phyloP scores from a whole-genome alignment of 208 protist species.

The Leishmania tarentolae region DNA sequence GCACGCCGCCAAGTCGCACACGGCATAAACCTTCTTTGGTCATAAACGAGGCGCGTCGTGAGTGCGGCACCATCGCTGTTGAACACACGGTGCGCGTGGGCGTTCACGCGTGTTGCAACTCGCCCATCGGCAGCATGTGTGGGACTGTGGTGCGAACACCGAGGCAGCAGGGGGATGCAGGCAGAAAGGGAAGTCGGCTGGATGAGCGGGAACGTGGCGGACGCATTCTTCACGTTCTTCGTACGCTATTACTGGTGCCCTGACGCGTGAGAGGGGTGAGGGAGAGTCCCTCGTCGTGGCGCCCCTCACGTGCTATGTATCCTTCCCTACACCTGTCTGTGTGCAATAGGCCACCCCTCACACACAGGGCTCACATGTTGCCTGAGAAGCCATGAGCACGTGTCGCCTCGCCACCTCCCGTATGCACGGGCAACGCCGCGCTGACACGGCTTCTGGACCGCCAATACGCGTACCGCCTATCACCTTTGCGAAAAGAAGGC shows the following conservation, averaged over 20 bases:
- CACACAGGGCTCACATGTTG: neutral
- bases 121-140: neutral
- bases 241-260: neutral
- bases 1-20: neutral
- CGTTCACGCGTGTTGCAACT: neutral
- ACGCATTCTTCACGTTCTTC: neutral
- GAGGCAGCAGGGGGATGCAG: neutral
- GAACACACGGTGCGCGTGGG: neutral
- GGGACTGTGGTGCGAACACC: neutral
- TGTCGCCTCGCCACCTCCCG: neutral
- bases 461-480: neutral
- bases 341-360: neutral
- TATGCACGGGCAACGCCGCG: neutral
- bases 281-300: neutral
- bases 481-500: neutral
- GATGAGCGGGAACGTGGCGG: neutral
- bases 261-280: neutral
- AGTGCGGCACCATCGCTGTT: neutral
- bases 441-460: neutral
- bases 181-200: neutral
- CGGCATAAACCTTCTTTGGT: neutral
- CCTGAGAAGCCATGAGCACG: neutral
- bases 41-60: neutral
- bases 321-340: neutral
- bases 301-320: neutral